Base-by-base conservation (phyloP, 768 basidiomycete genomes). In the Gloeopeniophorella convolvens region DNA sequence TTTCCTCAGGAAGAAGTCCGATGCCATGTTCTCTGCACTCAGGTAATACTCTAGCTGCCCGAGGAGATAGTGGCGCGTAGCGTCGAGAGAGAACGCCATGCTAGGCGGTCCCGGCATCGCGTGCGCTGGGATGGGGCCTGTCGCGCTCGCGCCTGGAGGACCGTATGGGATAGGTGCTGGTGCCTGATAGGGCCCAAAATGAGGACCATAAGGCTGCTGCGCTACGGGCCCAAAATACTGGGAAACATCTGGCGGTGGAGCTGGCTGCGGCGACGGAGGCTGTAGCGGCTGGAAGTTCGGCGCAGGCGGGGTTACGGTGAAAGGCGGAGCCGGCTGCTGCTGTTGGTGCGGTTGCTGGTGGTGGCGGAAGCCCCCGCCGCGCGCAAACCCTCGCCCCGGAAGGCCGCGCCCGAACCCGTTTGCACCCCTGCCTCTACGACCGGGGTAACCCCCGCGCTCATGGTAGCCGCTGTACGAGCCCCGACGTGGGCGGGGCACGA, bases 21-120 rank as follows among this genome's bases (percentile, higher is more conserved):
- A 79, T n/a, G 78, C 85, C 70, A 97, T 74, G 63, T 95, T 96
- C 63, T 96, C 83, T 48, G 84, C 73, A 59, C 90, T 89, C 58
- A 97, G 73, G 69, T 95, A 97, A 66, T 91, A 96, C 67, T 95
- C 94, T 44, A 95, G 68, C 66, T 95, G 87, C 1, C 80, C 83
- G 36, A 95, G 75, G 23, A 95, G 70, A 63, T 77, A 81, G 60
- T 75, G 84, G 42, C 81, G 66, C 42, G 76, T 80, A 20, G 78
- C 67, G 60, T 93, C 89, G 11, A 88, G 62, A 2, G 80, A 74
- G 68, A 78, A 82, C 4, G 73, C 58, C 12, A 80, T 44, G 13
- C 63, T 62, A 2, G 77, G 47, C 4, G 82, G 77, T 16, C 71
- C 63, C 2, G 79, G 78, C 15, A 80, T 62, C 9, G 68, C 65